Conservation (phyloP, 1,284 basidiomycete genomes). For the Ceratobasidium theobromae region DNA sequence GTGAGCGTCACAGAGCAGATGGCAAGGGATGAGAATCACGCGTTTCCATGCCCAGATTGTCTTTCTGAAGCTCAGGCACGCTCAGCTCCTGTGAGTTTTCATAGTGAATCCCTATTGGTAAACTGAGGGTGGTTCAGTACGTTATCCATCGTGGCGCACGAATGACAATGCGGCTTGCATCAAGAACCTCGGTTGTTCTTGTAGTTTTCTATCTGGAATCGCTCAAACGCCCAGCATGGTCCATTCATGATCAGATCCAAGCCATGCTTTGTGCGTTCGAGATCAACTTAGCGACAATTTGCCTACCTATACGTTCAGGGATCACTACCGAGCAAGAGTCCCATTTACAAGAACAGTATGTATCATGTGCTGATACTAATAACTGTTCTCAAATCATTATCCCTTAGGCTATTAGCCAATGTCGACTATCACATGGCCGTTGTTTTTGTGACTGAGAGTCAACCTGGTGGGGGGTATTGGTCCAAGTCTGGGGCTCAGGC, state of each 20-base stretch:
- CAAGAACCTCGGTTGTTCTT: background rate
- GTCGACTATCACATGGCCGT: background rate
- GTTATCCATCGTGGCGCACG: background rate
- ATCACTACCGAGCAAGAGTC: background rate
- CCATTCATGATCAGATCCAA: background rate
- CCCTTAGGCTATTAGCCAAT: background rate
- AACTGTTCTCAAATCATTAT: background rate
- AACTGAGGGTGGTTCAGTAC: background rate
- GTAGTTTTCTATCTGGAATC: background rate
- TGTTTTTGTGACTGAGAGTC: background rate
- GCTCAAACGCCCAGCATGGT: background rate
- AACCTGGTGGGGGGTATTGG: background rate
- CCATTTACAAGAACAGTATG: background rate
- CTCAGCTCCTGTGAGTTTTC: background rate
- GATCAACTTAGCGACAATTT: background rate
- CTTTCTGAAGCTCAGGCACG: background rate
- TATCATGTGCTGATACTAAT: background rate
- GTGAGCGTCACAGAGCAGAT: background rate
- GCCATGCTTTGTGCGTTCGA: background rate
- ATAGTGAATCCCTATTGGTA: too few species aligned
- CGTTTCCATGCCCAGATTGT: background rate
- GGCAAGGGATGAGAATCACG: background rate
- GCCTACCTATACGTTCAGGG: too few species aligned
- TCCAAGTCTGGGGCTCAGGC: background rate
- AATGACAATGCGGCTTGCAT: background rate